These are phyloP conservation scores for Sordariomycetes sp. DNA, from an alignment of 2,329 filamentous ascomycete genomes.

Conservation along the genomic window DNA sequence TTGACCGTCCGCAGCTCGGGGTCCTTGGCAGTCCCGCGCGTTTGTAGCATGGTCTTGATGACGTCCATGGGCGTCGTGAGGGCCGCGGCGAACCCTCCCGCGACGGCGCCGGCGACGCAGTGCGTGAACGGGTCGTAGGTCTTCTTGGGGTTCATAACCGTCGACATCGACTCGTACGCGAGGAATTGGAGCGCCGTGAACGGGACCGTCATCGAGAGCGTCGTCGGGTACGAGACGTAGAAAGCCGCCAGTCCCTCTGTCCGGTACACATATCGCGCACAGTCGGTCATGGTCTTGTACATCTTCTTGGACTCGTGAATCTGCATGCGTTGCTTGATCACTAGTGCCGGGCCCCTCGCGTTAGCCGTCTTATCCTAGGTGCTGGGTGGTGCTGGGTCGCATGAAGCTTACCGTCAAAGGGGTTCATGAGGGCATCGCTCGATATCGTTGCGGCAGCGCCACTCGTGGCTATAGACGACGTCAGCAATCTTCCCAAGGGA, in stretches of 20 bases:
- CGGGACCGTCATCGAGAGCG: conserved; percentile 94
- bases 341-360: conserved; percentile 31
- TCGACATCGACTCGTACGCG: conserved; percentile 94
- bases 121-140: conserved; percentile 89
- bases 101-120: conserved; percentile 83
- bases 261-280: conserved; percentile 77
- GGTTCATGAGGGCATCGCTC: conserved; percentile 98
- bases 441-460: conserved; percentile 93
- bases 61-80: conserved; percentile 95
- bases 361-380: not conserved
- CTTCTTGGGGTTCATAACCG: conserved; percentile 77
- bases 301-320: conserved; percentile 82
- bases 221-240: conserved; percentile 97
- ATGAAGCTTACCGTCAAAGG: conserved; percentile 69
- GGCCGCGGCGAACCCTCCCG: conserved; percentile 86
- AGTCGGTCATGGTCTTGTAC: conserved; percentile 79
- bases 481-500: conserved; percentile 5
- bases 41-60: conserved; percentile 95
- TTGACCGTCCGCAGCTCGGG: conserved; percentile 76
- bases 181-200: conserved; percentile 97
- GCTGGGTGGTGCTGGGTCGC: not conserved
- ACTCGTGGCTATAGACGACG: conserved; percentile 58
- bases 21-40: conserved; percentile 73
- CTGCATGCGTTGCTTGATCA: conserved; percentile 99
- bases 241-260: conserved; percentile 85